phyloP scores from a whole-genome alignment of 1,139 yeast species.

The Nakaseomyces uthaithaninus region DNA sequence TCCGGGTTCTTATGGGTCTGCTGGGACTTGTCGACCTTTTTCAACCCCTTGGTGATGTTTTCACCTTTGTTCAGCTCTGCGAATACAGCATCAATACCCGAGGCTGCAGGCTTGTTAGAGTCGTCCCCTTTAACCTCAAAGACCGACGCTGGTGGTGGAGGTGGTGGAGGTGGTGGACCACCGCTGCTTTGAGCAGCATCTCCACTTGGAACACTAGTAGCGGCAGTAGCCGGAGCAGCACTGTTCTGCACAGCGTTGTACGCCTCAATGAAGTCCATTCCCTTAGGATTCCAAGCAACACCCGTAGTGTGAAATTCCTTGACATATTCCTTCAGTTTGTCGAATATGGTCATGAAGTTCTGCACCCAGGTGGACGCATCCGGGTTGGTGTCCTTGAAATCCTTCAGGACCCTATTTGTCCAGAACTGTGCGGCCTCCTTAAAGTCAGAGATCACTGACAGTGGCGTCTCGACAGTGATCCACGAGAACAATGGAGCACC shows the following conservation, averaged over 20 bases:
- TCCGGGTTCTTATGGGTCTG: slow-evolving; percentile 94
- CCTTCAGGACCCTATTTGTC: slow-evolving; percentile 84
- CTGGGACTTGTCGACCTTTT: slow-evolving; percentile 86
- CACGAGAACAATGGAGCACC: slow-evolving; percentile 89
- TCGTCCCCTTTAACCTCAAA: slow-evolving; percentile 40
- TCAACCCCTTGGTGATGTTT: slow-evolving; percentile 71
- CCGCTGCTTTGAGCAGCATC: slow-evolving; percentile 11
- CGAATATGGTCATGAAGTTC: slow-evolving; percentile 52
- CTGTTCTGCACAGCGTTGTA: slow-evolving; percentile 32
- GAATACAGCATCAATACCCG: slow-evolving; percentile 78
- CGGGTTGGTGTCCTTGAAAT: slow-evolving; percentile 61
- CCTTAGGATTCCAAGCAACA: slow-evolving; percentile 64
- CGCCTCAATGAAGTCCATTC: slow-evolving; percentile 40
- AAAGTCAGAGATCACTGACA: slow-evolving; percentile 68
- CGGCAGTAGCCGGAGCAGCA: slow-evolving; percentile 15
- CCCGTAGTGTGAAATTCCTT: slow-evolving; percentile 78
- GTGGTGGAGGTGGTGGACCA: slow-evolving; percentile 40
- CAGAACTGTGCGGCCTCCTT: slow-evolving; percentile 91
- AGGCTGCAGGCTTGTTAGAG: slow-evolving; percentile 27
- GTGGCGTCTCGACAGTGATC: slow-evolving; percentile 66
- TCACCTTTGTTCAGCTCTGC: slow-evolving; percentile 86
- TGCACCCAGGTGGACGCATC: slow-evolving; percentile 77
- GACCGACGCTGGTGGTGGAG: slow-evolving; percentile 72
- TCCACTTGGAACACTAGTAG: slow-evolving; percentile 22
- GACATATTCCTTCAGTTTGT: slow-evolving; percentile 61